Evolutionary conservation across 495 filamentous ascomycete genomes (phyloP).

Genomic region (Aspergillus avenaceus): DNA sequence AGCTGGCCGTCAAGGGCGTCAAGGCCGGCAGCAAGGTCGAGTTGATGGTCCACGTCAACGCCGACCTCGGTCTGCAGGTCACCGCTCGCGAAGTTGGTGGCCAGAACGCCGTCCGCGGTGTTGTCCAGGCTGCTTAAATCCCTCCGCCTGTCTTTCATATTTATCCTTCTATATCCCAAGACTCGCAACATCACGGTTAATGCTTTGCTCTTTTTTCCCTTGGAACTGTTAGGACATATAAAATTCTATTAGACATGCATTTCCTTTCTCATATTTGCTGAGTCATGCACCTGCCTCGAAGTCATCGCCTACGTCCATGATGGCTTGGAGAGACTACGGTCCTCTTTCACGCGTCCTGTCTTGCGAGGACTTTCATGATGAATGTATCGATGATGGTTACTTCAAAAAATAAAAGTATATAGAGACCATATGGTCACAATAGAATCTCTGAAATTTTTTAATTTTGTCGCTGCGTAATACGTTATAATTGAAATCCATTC

Average conservation of each 20-base stretch:
- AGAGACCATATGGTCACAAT: conserved; percentile 7
- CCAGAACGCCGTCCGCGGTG: conserved; percentile 78
- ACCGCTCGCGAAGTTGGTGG: conserved; percentile 81
- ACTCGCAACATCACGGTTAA: conserved; percentile 15
- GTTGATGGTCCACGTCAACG: conserved; percentile 80
- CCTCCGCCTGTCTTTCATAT: not conserved
- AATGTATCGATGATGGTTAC: conserved; percentile 23
- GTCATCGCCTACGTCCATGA: too few species aligned
- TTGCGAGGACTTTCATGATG: conserved; percentile 22
- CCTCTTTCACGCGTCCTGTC: not conserved
- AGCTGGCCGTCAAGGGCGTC: conserved; percentile 75
- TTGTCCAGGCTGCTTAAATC: conserved; percentile 47
- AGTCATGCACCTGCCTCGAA: not conserved
- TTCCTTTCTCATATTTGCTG: conserved; percentile 1
- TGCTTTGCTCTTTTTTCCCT: conserved; percentile 23
- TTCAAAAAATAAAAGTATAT: conserved; percentile 25
- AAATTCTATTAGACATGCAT: conserved; percentile 3
- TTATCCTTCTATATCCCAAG: conserved; percentile 7
- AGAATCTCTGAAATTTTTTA: conserved; percentile 16
- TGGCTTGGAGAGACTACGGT: not conserved
- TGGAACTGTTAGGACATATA: conserved; percentile 5
- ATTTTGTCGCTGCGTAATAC: not conserved
- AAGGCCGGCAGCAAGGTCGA: conserved; percentile 91
- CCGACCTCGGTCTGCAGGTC: conserved; percentile 72
- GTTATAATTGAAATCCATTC: not conserved